Evolutionary conservation across 768 basidiomycete genomes (phyloP).

Genomic region (Lepiota brunneoincarnata): DNA sequence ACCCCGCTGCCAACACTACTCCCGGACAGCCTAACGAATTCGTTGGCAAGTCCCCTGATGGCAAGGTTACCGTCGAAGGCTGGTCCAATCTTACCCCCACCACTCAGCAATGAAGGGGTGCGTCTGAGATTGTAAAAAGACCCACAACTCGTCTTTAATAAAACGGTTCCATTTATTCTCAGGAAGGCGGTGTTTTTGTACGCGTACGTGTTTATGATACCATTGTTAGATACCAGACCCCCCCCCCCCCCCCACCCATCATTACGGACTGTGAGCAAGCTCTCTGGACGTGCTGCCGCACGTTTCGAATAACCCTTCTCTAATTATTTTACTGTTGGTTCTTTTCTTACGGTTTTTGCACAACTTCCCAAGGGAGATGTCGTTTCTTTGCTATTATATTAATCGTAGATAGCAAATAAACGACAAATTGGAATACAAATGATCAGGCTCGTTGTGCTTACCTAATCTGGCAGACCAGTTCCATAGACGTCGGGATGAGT

Average conservation of each 20-base stretch:
- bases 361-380: conserved; percentile 21
- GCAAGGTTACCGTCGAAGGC: conserved; percentile 44
- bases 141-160: no score
- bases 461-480: neutral
- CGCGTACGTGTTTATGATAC: conserved; percentile 3
- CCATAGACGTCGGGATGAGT: no score
- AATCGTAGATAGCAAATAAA: neutral
- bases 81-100: conserved; percentile 24
- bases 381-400: conserved; percentile 4
- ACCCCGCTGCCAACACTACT: conserved; percentile 17
- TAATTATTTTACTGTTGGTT: neutral
- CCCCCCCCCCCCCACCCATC: neutral
- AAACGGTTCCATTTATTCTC: neutral
- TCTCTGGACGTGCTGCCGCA: neutral
- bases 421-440: neutral
- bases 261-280: conserved; percentile 2
- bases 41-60: conserved; percentile 41
- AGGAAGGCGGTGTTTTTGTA: neutral
- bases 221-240: conserved; percentile 1
- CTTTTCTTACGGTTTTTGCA: conserved; percentile 17
- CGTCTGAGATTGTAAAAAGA: neutral
- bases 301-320: neutral
- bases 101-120: neutral
- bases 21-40: conserved; percentile 35
- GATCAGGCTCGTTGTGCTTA: neutral